Percentiles rank a stretch among this genome's conserved stretches.
Conservation (phyloP, 2,329 filamentous ascomycete genomes). For the Monosporascus sp. region DNA sequence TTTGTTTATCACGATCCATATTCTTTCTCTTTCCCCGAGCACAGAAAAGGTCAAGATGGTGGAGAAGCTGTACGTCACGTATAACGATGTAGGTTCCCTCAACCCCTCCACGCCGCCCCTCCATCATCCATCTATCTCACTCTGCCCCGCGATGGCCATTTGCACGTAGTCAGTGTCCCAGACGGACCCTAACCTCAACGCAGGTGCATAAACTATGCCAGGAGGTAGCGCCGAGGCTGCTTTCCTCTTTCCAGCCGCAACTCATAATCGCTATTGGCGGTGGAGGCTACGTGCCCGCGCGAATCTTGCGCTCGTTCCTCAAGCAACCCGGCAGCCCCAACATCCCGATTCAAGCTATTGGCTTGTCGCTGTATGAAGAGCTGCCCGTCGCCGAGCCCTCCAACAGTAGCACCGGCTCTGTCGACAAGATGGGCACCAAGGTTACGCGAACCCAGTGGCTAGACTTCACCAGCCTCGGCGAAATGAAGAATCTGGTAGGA, state of each 20-base stretch:
- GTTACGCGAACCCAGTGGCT: slow-evolving; percentile 98
- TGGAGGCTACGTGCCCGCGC: slow-evolving; percentile 92
- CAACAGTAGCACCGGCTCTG: slow-evolving; percentile 38
- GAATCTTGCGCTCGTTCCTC: slow-evolving; percentile 96
- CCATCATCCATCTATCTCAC: not conserved
- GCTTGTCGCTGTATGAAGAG: slow-evolving; percentile 91
- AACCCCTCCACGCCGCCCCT: slow-evolving; percentile 8
- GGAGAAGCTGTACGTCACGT: slow-evolving; percentile 83
- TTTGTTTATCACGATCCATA: no score
- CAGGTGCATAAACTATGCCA: slow-evolving; percentile 98
- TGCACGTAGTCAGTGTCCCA: not conserved
- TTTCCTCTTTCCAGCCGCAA: slow-evolving; percentile 82
- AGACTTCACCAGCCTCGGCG: slow-evolving; percentile 64
- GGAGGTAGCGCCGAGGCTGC: slow-evolving; percentile 72
- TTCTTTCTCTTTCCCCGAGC: not conserved
- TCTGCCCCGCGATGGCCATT: slow-evolving; percentile 10
- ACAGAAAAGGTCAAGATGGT: slow-evolving; percentile 55
- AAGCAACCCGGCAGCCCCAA: slow-evolving; percentile 82
- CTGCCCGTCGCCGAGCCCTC: slow-evolving; percentile 55
- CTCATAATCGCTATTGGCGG: slow-evolving; percentile 98
- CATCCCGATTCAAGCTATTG: slow-evolving; percentile 98
- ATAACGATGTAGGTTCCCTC: slow-evolving; percentile 68
- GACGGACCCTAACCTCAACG: slow-evolving; percentile 2
- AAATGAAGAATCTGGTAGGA: slow-evolving; percentile 73
- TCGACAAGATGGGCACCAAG: slow-evolving; percentile 83